Evolutionary conservation across 2,329 filamentous ascomycete species (phyloP).

Genomic region (Cercospora sp.): DNA sequence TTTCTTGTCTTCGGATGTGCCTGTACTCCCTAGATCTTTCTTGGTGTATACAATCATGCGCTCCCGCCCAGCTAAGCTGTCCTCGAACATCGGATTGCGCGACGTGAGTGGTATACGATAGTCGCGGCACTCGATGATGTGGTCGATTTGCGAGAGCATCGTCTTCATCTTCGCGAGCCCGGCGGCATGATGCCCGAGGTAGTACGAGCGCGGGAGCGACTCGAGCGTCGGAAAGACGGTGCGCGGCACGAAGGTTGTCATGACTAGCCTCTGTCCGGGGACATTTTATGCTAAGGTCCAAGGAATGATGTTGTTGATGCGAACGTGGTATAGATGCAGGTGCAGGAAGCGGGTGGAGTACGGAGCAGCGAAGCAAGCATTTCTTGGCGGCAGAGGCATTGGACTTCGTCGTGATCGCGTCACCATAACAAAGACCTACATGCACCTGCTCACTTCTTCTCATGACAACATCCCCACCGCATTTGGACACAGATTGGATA

Average conservation of each 20-base stretch:
- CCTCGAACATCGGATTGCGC: constrained; percentile 85
- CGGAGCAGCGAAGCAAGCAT: not conserved
- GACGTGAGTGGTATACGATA: constrained; percentile 86
- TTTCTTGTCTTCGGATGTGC: constrained; percentile 35
- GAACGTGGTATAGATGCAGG: not conserved
- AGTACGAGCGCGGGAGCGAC: constrained; percentile 85
- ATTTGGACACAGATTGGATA: not conserved
- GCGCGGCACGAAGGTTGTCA: constrained; percentile 68
- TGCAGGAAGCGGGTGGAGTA: not conserved
- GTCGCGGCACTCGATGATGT: constrained; percentile 93
- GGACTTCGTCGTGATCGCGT: not conserved
- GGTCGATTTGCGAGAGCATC: constrained; percentile 74
- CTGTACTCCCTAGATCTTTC: constrained; percentile 65
- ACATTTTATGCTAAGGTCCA: constrained; percentile 14
- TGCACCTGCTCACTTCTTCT: not conserved
- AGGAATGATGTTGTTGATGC: not conserved
- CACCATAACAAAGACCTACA: not conserved
- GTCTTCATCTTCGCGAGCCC: constrained; percentile 81
- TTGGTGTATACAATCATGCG: constrained; percentile 91
- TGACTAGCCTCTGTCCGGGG: constrained; percentile 27
- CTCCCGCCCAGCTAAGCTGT: constrained; percentile 68
- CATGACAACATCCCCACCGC: not conserved
- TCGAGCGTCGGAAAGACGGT: constrained; percentile 68
- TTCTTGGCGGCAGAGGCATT: not conserved
- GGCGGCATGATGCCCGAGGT: constrained; percentile 85